Conservation (phyloP, 306 rosid species). For the Acacia melanoxylon region DNA sequence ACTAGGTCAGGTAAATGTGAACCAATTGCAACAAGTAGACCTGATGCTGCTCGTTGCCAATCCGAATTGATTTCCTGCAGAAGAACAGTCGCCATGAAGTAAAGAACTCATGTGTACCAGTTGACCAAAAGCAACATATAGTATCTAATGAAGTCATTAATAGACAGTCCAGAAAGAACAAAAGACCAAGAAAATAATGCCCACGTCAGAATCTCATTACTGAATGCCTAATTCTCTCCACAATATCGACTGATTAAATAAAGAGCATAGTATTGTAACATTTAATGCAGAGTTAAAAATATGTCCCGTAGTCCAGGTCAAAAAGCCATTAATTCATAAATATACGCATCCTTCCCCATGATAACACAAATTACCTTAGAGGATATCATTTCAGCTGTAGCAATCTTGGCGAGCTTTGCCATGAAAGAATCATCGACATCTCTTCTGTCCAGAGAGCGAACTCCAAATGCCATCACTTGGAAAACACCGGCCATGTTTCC, state of each 20-base stretch:
- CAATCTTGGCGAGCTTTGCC: conserved; percentile 87
- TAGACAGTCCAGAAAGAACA: conserved; percentile 22
- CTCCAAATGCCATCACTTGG: conserved; percentile 92
- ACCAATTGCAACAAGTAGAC: conserved; percentile 88
- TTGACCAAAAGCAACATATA: conserved; percentile 20
- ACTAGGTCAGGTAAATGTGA: conserved; percentile 92
- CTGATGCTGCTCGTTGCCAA: conserved; percentile 94
- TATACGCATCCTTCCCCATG: not conserved
- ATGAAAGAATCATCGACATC: conserved; percentile 76
- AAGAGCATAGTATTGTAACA: not conserved
- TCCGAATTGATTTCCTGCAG: conserved; percentile 82
- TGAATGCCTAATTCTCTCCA: not conserved
- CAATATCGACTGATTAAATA: not conserved
- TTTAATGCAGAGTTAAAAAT: conserved; percentile 19
- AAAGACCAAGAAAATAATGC: conserved; percentile 10
- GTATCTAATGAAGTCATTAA: conserved; percentile 5
- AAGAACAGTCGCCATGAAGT: conserved; percentile 29
- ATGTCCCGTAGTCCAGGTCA: not conserved
- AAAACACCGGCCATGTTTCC: conserved; percentile 96
- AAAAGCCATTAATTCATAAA: not conserved
- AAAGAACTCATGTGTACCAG: not conserved
- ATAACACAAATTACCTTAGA: conserved; percentile 67
- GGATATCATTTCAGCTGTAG: conserved; percentile 85
- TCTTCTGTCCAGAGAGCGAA: conserved; percentile 61
- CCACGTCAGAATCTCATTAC: not conserved